These are phyloP conservation scores for Oldenlandia corymbosa DNA, from an alignment of 257 asterid species.

Conservation along the genomic window DNA sequence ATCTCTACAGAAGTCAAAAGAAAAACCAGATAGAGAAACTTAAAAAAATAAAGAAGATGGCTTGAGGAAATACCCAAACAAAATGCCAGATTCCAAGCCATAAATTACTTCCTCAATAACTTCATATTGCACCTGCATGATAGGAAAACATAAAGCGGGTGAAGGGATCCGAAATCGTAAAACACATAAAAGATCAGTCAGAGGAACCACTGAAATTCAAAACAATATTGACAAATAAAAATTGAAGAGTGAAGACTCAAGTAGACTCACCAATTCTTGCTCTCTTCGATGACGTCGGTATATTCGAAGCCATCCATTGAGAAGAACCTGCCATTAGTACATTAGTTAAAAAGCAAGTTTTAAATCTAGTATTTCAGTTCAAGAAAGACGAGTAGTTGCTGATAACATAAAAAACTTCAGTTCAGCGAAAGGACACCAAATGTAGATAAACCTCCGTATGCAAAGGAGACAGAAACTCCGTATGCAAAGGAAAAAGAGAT, in stretches of 20 bases:
- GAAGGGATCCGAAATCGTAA: slow-evolving; percentile 15
- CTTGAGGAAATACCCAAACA: slow-evolving; percentile 65
- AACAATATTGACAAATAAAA: neutral
- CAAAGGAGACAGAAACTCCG: neutral
- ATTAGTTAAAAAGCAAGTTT: neutral
- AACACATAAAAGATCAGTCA: neutral
- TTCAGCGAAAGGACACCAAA: neutral
- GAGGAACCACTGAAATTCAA: neutral
- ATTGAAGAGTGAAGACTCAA: neutral
- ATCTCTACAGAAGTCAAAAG: neutral
- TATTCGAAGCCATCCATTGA: slow-evolving; percentile 89
- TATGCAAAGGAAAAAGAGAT: neutral
- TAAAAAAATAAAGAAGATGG: neutral
- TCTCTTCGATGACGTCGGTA: slow-evolving; percentile 88
- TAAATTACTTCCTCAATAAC: slow-evolving; percentile 91
- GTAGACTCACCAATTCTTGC: slow-evolving; percentile 74
- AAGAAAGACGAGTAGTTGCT: too few species aligned
- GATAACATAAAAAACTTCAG: neutral
- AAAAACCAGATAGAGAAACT: neutral
- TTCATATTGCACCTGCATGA: slow-evolving; percentile 88
- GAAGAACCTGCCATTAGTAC: slow-evolving; percentile 54
- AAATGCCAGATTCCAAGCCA: slow-evolving; percentile 93
- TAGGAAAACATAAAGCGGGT: slow-evolving; percentile 18
- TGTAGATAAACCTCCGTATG: too few species aligned
- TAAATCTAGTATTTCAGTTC: too few species aligned